Evolutionary conservation across 2,329 filamentous ascomycete species (phyloP).

Genomic region (Apiospora marii): DNA sequence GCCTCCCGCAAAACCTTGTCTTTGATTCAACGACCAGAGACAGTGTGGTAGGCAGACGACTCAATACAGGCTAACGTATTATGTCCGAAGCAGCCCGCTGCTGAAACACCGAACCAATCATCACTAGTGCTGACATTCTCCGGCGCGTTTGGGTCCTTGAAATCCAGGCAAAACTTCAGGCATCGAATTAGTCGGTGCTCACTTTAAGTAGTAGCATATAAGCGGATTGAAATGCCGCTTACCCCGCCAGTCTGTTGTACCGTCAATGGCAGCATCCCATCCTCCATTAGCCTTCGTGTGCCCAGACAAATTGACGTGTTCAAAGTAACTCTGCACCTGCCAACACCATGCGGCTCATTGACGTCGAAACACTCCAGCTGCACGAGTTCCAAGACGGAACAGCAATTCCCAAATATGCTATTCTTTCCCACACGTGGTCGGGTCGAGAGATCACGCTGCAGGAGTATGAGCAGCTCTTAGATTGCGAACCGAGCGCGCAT

Average conservation of each 20-base stretch:
- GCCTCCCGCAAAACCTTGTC: background rate
- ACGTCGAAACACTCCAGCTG: background rate
- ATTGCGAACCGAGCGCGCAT: background rate
- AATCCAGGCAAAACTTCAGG: too few species aligned
- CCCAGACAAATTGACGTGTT: background rate
- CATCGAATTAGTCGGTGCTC: too few species aligned
- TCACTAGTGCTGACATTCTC: too few species aligned
- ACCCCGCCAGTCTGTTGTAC: too few species aligned
- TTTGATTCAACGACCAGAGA: background rate
- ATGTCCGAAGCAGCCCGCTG: too few species aligned
- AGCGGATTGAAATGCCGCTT: too few species aligned
- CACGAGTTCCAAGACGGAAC: background rate
- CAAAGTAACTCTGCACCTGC: background rate
- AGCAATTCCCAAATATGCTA: background rate
- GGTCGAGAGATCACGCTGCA: background rate
- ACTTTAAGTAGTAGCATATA: too few species aligned
- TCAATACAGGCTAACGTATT: too few species aligned
- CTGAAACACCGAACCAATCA: too few species aligned
- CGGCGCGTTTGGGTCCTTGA: too few species aligned
- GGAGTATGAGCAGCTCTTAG: background rate
- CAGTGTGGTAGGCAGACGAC: too few species aligned
- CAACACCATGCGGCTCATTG: background rate
- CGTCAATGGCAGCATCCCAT: too few species aligned
- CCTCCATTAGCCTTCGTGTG: background rate
- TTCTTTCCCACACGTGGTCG: background rate